These are phyloP conservation scores for Brassica carinata DNA, from an alignment of 345 rosid species.

Conservation along the genomic window DNA sequence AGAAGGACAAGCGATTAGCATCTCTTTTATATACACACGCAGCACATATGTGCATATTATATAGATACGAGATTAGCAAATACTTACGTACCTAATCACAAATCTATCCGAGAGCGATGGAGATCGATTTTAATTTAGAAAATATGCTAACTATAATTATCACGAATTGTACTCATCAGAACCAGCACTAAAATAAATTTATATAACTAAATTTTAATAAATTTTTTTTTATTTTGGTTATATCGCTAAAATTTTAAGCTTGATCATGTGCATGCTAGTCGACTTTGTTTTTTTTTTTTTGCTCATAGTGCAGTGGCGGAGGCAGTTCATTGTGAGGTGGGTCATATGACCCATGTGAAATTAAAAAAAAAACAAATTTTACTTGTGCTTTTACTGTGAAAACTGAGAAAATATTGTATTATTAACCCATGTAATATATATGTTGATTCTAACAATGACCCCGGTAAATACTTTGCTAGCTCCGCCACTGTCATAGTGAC, in stretches of 20 bases:
- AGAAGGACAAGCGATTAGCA: conserved; percentile 4
- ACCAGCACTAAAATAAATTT: background rate
- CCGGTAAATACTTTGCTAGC: no score
- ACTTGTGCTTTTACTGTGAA: no score
- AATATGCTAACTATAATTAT: background rate
- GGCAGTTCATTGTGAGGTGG: no score
- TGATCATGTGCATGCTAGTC: background rate
- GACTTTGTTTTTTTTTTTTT: background rate
- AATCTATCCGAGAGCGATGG: conserved; percentile 1
- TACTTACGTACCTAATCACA: conserved; percentile 3
- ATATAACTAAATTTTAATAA: background rate
- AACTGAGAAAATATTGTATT: no score
- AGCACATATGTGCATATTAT: background rate
- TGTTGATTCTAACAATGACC: no score
- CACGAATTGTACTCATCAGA: background rate
- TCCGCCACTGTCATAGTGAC: background rate
- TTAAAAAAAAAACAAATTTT: no score
- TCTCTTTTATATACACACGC: background rate
- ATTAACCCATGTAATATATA: no score
- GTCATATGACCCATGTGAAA: no score
- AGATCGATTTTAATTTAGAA: background rate
- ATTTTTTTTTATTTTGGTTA: background rate
- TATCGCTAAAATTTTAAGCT: background rate
- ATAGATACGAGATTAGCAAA: background rate
- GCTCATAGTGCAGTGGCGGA: no score